A percentile compares a stretch with the other conserved stretches of the same genome.
Evolutionary conservation across 2,329 filamentous ascomycete species (phyloP).

Genomic region (Sphaerostilbella broomeana): DNA sequence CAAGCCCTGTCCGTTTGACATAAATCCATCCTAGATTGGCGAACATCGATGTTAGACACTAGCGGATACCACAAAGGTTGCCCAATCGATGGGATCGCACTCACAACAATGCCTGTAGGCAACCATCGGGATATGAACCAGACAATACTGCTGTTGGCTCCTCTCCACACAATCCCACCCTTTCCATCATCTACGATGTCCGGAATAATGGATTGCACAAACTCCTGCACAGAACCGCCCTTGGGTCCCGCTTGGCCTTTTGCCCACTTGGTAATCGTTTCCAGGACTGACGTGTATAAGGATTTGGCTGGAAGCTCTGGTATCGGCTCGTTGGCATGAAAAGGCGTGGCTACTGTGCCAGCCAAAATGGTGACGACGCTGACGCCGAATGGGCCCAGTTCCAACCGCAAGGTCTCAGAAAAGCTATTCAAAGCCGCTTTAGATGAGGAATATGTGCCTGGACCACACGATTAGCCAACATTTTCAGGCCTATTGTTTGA

Average conservation of each 20-base stretch:
- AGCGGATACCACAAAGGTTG: too few relatives aligned
- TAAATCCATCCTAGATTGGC: conserved; percentile 3
- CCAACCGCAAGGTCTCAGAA: conserved; percentile 20
- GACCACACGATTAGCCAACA: too few relatives aligned
- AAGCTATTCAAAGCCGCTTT: conserved; percentile 14
- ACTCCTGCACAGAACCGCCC: conserved; percentile 1
- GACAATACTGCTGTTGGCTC: conserved; percentile 3
- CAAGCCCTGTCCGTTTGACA: conserved; percentile 6
- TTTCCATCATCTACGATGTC: conserved; percentile 5
- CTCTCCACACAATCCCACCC: conserved; percentile 7
- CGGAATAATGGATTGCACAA: conserved; percentile 2
- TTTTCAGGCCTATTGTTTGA: too few relatives aligned
- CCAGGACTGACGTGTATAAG: conserved; percentile 2
- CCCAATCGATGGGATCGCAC: too few relatives aligned
- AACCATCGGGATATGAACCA: conserved; percentile 9
- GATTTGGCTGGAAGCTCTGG: conserved; percentile 6
- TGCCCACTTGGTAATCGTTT: conserved; percentile 8
- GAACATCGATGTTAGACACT: too few relatives aligned
- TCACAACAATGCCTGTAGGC: conserved; percentile 7
- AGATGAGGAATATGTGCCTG: conserved; percentile 12
- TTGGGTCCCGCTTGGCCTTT: conserved; percentile 8
- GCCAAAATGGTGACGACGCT: conserved; percentile 17
- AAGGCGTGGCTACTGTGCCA: conserved; percentile 4
- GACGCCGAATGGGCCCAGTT: conserved; percentile 22
- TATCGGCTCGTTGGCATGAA: conserved; percentile 5